Evolutionary conservation across 1,284 basidiomycete genomes (phyloP), one percentile per base, ranked within the genome.

Genomic region (Termitomyces sp.): DNA sequence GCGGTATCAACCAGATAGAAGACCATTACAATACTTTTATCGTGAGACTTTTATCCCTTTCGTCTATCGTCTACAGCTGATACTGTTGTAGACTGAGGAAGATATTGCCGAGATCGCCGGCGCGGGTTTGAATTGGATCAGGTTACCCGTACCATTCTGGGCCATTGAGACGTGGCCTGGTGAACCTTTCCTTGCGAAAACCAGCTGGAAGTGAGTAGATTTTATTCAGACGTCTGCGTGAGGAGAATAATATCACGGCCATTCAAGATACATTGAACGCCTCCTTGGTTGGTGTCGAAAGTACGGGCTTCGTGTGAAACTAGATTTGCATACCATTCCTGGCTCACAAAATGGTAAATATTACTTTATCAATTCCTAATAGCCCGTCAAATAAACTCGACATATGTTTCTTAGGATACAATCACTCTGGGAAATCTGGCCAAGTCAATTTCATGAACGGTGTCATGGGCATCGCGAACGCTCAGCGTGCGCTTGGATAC

Each of bases 51-150:
- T n/a, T 56, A 5, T 39, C 51, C 38, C 56, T 1, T 47, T 54
- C 30, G 48, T 35, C 18, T 57, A 26, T 46, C 49, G 14, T 49
- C 26, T 53, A 30, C 38, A 26, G 31, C 35, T 58, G 18, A 54
- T 39, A 37, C 5, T 42, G 49, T 39, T 33, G 42, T 64, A 91
- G 84, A 95, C 93, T 33, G 93, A 96, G 66, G 70, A 86, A 64
- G 93, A 96, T 70, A 86, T 97, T 64, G 91, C 89, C 16, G 75
- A 91, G 64, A 96, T 97, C 48, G 92, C 91, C n/a, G 86, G 81
- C 3, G 93, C 93, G 3, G 93, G 93, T 19, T 74, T 96, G 59
- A 93, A 91, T 68, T 94, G 88, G 80, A 74, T 94, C 49, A 80
- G 92, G 35, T 69, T 96, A 1, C 91, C 93, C 0, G 78, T 96